Evolutionary conservation across 1,284 basidiomycete genomes (phyloP), one percentile per base, ranked within the genome.

Genomic region (Pyrrhoderma lamaoense): DNA sequence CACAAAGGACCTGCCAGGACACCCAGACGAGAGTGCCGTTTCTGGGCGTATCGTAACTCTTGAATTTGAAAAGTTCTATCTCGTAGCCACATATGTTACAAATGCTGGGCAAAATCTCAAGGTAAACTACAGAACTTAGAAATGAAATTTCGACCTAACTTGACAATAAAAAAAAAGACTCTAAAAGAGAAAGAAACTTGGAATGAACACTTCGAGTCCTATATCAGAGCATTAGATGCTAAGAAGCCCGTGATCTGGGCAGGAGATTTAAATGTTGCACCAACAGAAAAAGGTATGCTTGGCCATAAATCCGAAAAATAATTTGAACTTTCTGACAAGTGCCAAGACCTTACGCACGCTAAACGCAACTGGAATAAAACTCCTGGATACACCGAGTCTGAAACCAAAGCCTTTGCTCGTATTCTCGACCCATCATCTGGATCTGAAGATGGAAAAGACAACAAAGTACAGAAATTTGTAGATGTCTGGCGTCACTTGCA

Each of bases 251-350:
- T 93, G 8, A 85, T 94, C 53, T 94, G 91, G 91, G 74, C 77
- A n/a, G 91, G 91, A 22, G 91, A 94, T 65, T 62, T 93, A 56
- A 94, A 94, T 59, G 89, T 92, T 27, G 89, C 91, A 1, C 86
- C 86, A 2, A 86, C 85, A 1, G 81, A 74, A 49, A 71, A 77
- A 49, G 86, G 86, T 83, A 51, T 42, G 67, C 57, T 7, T 8
- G 42, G 37, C 35, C 16, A 52, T 11, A 47, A 9, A 8, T 13
- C 9, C 3, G 9, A 16, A 16, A 35, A 18, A 42, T 16, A 34
- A 48, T 31, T 27, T 13, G 14, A 14, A 5, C 7, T 40, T 40
- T 40, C n/a, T 22, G 38, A 40, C 21, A 5, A 8, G 4, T 18
- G 7, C 38, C 7, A 40, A 85, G 85, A 89, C 63, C 72, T 89